Base-by-base conservation (phyloP, 768 basidiomycete species). In the Infundibulicybe gibba region DNA sequence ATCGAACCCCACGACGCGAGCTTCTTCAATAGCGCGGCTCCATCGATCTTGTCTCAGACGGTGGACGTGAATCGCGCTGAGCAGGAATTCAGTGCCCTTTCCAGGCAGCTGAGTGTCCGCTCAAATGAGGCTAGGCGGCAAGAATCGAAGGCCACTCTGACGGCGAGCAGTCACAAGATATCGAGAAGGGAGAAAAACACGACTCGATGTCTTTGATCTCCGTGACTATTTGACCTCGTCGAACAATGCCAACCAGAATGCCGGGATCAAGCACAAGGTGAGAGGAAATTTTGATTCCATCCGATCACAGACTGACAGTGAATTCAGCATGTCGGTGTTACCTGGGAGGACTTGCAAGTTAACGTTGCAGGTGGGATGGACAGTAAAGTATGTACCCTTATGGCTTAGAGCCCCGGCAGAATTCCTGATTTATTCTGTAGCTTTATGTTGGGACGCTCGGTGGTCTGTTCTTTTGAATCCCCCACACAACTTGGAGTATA, bases 341-440 rank as follows among this genome's bases (percentile, higher is more conserved):
- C 79, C 16, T 90, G 87, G 87, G 76, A 85, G 43, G 71, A 83
- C 53, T 66, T 90, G 0, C 68, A 80, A 49, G 87, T 88, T 30
- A 68, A 79, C 5, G 83, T 80, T 30, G 48, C 72, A 3, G 86
- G 83, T 16, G 77, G 76, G 11, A 56, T 65, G 12, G 71, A 77
- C 59, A 70, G 67, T 59, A 87, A 86, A 69, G 85, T 77, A 40
- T 35, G 68, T 48, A 10, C 6, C n/a, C 12, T 8, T 33, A 38
- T 6, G 10, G 17, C 10, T 5, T 33, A 11, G 30, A 5, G 35
- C 12, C n/a, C 11, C 21, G 13, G 6, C 21, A 37, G 35, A 8
- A 50, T 15, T 44, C 34, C 14, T 37, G 15, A 39, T 31, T 34
- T 39, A 33, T 17, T 35, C 21, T 20, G 31, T 46, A 83, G 84